Base-by-base conservation (phyloP, 495 filamentous ascomycete species). In the Hypoxylon crocopeplum region DNA sequence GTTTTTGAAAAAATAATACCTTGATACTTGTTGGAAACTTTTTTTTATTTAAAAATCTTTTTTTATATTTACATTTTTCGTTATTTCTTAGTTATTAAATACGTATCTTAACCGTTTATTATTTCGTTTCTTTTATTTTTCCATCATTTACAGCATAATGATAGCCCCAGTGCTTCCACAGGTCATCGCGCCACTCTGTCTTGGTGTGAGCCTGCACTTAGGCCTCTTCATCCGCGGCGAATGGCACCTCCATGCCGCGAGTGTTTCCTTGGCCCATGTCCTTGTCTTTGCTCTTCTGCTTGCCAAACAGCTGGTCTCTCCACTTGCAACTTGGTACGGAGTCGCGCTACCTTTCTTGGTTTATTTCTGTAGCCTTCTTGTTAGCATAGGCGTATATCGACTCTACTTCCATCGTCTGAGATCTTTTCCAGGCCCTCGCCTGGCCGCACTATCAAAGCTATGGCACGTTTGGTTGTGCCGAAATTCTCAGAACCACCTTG, bases 401-500 rank as follows among this genome's bases (percentile, higher is more conserved):
- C 62, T 72, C 33, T 80, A 68, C 65, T 79, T 81, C 62, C 78
- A 81, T 42, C 74, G 73, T 0, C 66, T 81, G 2, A 46, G 48
- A 5, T 50, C 55, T 15, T 78, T 75, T 46, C 77, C 71, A 1
- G 80, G 77, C 1, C 78, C 75, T 2, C 71, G 67, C 17, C 59
- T 76, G 0, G 72, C 73, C 3, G 73, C 73, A 36, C 50, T 72
- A 19, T 71, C 70, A 5, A 79, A 77, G 21, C 69, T 82, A 3
- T 81, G 68, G 63, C 69, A 75, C 62, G 44, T 75, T 30, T 44
- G 71, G 55, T 19, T 54, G 20, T 33, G 67, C 20, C 40, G 66
- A 20, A 47, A 71, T 6, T 69, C 72, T 8, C 67, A 69, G 27
- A 76, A 79, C 17, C 69, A 72, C 51, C 34, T 69, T 0, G 68